Evolutionary conservation across 164 flowering plant genomes (phyloP).

Genomic region (Dillenia turbinata): DNA sequence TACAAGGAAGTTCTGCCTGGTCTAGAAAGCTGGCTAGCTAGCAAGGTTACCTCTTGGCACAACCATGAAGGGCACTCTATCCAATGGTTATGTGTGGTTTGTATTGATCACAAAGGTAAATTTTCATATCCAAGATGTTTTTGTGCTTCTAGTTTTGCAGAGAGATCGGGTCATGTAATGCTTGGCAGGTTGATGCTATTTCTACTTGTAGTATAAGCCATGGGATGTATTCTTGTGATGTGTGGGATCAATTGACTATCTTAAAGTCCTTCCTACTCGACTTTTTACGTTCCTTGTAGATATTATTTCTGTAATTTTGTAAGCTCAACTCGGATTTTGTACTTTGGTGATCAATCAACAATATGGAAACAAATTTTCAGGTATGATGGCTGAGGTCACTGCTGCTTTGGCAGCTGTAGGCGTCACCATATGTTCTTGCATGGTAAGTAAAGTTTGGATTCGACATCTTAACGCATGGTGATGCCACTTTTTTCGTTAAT

Average conservation of each 20-base stretch:
- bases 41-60: slow-evolving; percentile 85
- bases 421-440: slow-evolving; percentile 76
- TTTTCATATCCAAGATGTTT: not conserved
- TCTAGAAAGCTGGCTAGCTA: slow-evolving; percentile 72
- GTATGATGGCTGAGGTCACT: slow-evolving; percentile 88
- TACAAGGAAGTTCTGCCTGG: slow-evolving; percentile 84
- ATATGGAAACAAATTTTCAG: slow-evolving; percentile 28
- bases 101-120: slow-evolving; percentile 82
- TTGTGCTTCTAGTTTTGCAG: too few relatives aligned
- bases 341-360: too few relatives aligned
- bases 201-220: too few relatives aligned
- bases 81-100: slow-evolving; percentile 77
- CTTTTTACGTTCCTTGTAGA: too few relatives aligned
- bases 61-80: slow-evolving; percentile 77
- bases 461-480: not conserved
- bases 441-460: slow-evolving; percentile 50
- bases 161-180: too few relatives aligned
- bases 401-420: slow-evolving; percentile 60
- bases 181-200: too few relatives aligned
- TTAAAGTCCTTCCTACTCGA: too few relatives aligned
- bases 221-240: too few relatives aligned
- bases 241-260: too few relatives aligned
- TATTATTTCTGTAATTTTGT: too few relatives aligned
- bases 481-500: not conserved
- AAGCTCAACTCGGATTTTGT: too few relatives aligned